Conservation (phyloP, 2,329 filamentous ascomycete species). For the Penicillium sp. region DNA sequence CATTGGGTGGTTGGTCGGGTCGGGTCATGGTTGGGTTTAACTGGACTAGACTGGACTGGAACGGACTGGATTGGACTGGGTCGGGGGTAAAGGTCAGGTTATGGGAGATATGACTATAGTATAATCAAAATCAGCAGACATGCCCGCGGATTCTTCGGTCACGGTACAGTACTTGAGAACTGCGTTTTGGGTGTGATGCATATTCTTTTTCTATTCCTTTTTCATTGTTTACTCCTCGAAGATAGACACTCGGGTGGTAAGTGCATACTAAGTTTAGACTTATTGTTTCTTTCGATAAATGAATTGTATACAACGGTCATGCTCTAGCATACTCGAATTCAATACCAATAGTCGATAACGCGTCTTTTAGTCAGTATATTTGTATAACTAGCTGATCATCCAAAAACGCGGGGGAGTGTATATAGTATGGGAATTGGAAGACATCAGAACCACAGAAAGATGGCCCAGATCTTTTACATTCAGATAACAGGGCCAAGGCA, state of each 20-base stretch:
- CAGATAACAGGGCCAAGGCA: too few relatives aligned
- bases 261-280: too few relatives aligned
- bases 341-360: background rate
- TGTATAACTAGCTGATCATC: background rate
- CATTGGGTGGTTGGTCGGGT: slow-evolving; percentile 6
- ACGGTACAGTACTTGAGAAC: background rate
- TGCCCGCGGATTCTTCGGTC: too few relatives aligned
- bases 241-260: too few relatives aligned
- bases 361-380: too few relatives aligned
- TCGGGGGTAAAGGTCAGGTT: background rate
- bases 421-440: too few relatives aligned
- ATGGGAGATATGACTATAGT: slow-evolving; percentile 2
- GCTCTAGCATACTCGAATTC: too few relatives aligned
- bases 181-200: background rate
- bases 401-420: background rate
- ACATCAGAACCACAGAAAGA: too few relatives aligned
- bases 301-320: too few relatives aligned
- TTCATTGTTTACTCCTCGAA: too few relatives aligned
- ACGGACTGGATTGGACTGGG: background rate
- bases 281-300: too few relatives aligned
- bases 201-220: background rate
- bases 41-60: background rate
- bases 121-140: background rate
- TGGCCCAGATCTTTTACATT: too few relatives aligned
- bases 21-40: background rate